Evolutionary conservation across 164 flowering plant genomes (phyloP), one percentile per base, ranked within the genome.

Genomic region (Malania oleifera): DNA sequence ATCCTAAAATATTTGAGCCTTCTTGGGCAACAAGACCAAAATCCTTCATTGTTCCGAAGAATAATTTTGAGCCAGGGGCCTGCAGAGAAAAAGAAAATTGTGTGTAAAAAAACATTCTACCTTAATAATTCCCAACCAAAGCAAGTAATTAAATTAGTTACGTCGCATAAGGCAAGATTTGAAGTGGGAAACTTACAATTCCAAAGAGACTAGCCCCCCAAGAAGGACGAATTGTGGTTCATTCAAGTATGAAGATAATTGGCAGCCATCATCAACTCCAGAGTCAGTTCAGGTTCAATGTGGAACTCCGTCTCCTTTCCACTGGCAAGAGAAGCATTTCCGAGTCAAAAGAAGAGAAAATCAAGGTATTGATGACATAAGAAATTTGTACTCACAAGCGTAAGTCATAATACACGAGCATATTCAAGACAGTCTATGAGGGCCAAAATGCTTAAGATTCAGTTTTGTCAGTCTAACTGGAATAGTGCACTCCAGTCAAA

Each of bases 181-280:
- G 2, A 39, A 7, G 17, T 39, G 43, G 3, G 17, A 9, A 15
- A 20, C 60, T 64, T 69, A 61, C 76, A 35, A 45, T 58, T 15
- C 38, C 23, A 17, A 38, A 34, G 13, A 59, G 25, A 8, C 24
- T 31, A 22, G 26, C 19, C 35, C 10, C 68, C 60, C 57, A 39
- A 51, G 57, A 62, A 47, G 57, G 19, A 62, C 9, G 20, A 24
- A 15, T 40, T 31, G 38, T 40, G 10, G 40, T 22, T 8, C 18
- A 17, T 53, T 80, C 82, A 89, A 51, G 95, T 86, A 40, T 89
- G 88, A 45, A 86, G 90, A 67, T 89, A 89, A 60, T 89, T 89
- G 51, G 96, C 96, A 59, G 95, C 95, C 96, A 89, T 89, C 89
- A 86, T 81, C 75, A 89, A 73, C 76, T 86, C 96, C 67, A 89